Evolutionary conservation across 163 green algal genomes (phyloP).

Genomic region (Scenedesmus sp.): DNA sequence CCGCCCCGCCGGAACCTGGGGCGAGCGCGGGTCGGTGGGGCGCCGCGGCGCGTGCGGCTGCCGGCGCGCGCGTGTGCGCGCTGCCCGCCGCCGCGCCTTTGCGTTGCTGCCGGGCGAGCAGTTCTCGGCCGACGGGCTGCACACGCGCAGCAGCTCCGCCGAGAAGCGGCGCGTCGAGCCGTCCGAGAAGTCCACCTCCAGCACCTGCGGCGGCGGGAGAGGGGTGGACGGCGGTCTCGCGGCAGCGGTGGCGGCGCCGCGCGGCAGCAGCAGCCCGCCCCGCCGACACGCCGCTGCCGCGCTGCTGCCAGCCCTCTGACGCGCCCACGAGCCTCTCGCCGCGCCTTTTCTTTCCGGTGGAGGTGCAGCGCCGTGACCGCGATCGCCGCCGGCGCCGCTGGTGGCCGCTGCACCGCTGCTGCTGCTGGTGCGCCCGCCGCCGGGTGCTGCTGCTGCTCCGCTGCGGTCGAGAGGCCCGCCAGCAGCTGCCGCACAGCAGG

Average conservation of each 20-base stretch:
- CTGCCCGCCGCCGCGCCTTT: too few relatives aligned
- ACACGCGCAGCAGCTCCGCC: constrained; percentile 66
- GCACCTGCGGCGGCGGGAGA: constrained; percentile 7
- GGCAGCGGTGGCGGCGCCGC: too few relatives aligned
- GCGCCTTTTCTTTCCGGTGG: constrained; percentile 43
- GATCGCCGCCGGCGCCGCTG: too few relatives aligned
- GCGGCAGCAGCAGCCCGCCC: too few relatives aligned
- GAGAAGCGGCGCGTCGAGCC: constrained; percentile 38
- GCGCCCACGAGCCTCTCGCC: not conserved
- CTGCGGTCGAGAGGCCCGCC: too few relatives aligned
- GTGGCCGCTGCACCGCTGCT: too few relatives aligned
- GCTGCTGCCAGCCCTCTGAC: not conserved
- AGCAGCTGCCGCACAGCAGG: too few relatives aligned
- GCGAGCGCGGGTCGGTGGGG: not conserved
- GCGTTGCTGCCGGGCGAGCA: constrained; percentile 13
- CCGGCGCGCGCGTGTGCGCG: not conserved
- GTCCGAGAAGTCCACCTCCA: constrained; percentile 51
- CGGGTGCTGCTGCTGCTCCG: too few relatives aligned
- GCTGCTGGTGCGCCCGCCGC: too few relatives aligned
- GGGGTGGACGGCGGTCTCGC: too few relatives aligned
- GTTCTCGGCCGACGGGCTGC: constrained; percentile 65
- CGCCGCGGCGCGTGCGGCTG: not conserved
- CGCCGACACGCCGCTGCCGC: not conserved
- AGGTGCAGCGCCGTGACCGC: constrained; percentile 30
- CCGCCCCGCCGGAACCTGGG: constrained; percentile 61